Evolutionary conservation across 768 basidiomycete genomes (phyloP).

Genomic region (Pseudohyphozyma bogoriensis): DNA sequence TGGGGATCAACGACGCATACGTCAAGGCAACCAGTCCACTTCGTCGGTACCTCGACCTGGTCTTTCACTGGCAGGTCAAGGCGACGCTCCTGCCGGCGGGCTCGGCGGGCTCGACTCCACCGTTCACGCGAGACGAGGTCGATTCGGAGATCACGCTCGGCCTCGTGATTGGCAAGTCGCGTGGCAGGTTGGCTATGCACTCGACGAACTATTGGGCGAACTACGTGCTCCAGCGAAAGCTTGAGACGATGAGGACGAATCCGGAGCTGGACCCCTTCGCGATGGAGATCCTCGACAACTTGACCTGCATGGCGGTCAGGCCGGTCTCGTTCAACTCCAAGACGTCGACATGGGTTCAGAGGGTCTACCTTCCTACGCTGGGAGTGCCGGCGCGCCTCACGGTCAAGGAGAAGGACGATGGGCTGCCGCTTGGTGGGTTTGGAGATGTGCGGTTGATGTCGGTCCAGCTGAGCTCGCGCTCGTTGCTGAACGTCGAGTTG

Average conservation of each 20-base stretch:
- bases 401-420: no score
- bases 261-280: not conserved
- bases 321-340: not conserved
- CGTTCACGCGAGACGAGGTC: conserved; percentile 3
- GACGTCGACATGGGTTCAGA: no score
- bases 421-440: no score
- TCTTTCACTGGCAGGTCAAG: conserved; percentile 91
- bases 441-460: no score
- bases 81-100: conserved; percentile 44
- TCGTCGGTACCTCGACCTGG: conserved; percentile 68
- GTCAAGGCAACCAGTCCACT: conserved; percentile 74
- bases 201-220: conserved; percentile 26
- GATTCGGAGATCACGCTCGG: conserved; percentile 8
- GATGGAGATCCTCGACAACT: not conserved
- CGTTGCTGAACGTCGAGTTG: no score
- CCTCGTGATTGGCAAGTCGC: conserved; percentile 7
- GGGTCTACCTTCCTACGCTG: no score
- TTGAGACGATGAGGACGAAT: conserved; percentile 7
- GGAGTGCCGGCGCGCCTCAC: no score
- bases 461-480: no score
- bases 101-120: conserved; percentile 7
- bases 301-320: conserved; percentile 17
- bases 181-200: conserved; percentile 6
- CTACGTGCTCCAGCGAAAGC: conserved; percentile 24
- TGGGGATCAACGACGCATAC: conserved; percentile 64